Conservation (phyloP, 1,284 basidiomycete genomes). For the Moesziomyces antarcticus region DNA sequence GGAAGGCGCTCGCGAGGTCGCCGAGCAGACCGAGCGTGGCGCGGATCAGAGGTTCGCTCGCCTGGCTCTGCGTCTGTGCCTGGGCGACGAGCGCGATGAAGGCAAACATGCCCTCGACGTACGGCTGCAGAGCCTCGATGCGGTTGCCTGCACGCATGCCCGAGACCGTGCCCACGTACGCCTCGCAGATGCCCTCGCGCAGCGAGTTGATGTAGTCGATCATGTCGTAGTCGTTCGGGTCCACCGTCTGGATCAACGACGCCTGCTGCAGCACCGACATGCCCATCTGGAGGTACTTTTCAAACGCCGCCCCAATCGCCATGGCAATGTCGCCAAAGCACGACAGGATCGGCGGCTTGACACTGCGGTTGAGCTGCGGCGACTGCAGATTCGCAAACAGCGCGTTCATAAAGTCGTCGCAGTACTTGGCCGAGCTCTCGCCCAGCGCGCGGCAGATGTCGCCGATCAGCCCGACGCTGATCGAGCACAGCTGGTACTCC, state of each 20-base stretch:
- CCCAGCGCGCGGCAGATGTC: constrained; percentile 93
- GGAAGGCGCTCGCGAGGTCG: constrained; percentile 85
- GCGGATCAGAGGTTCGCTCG: constrained; percentile 79
- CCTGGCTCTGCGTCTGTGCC: constrained; percentile 78
- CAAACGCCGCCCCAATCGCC: constrained; percentile 84
- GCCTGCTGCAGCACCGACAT: constrained; percentile 93
- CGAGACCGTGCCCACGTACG: constrained; percentile 93
- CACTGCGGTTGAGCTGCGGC: constrained; percentile 88
- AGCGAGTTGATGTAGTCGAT: constrained; percentile 91
- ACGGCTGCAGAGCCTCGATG: constrained; percentile 77
- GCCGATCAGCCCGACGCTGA: constrained; percentile 93
- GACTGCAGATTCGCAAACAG: constrained; percentile 92
- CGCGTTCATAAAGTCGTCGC: constrained; percentile 87
- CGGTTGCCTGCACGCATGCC: constrained; percentile 86
- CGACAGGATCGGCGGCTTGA: constrained; percentile 94
- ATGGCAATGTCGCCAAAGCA: constrained; percentile 98
- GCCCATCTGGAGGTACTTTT: constrained; percentile 87
- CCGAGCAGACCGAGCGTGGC: constrained; percentile 86
- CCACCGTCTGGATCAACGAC: constrained; percentile 72
- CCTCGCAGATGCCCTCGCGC: constrained; percentile 94
- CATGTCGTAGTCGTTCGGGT: constrained; percentile 79
- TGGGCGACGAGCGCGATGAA: constrained; percentile 82
- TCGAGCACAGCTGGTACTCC: constrained; percentile 93
- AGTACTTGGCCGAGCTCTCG: constrained; percentile 83
- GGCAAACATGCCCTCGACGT: constrained; percentile 81